Evolutionary conservation across 129 eudicot species (phyloP).

Genomic region (Flaveria bidentis): DNA sequence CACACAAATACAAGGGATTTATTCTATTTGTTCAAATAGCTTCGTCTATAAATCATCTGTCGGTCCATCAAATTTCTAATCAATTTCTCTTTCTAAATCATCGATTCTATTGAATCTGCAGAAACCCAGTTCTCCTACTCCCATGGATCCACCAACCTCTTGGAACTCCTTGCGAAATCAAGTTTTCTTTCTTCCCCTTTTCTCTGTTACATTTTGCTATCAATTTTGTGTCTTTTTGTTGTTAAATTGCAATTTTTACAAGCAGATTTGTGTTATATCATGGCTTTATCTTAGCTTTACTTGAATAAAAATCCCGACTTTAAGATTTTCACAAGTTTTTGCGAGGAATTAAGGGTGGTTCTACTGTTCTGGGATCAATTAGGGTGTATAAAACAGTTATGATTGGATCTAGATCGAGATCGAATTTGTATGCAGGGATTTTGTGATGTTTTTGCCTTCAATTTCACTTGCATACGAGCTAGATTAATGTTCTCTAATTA

Average conservation of each 20-base stretch:
- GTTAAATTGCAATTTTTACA: background rate
- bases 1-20: background rate
- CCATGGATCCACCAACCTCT: constrained; percentile 49
- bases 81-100: constrained; percentile 11
- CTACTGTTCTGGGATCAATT: background rate
- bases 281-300: constrained; percentile 2
- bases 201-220: background rate
- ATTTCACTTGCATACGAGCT: too few species aligned
- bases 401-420: constrained; percentile 29
- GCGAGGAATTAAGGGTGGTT: background rate
- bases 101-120: background rate
- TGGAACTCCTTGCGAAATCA: constrained; percentile 44
- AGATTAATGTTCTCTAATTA: background rate
- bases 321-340: background rate
- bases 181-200: constrained; percentile 13
- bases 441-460: too few species aligned
- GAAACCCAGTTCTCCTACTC: background rate
- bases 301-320: constrained; percentile 5
- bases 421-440: too few species aligned
- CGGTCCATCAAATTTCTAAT: constrained; percentile 35
- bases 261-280: background rate
- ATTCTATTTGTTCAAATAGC: constrained; percentile 16
- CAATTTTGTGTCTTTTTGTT: constrained; percentile 24
- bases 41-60: constrained; percentile 39
- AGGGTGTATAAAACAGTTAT: constrained; percentile 27